phyloP scores from a whole-genome alignment of 768 basidiomycete genomes.

The Leccinum variicolor region DNA sequence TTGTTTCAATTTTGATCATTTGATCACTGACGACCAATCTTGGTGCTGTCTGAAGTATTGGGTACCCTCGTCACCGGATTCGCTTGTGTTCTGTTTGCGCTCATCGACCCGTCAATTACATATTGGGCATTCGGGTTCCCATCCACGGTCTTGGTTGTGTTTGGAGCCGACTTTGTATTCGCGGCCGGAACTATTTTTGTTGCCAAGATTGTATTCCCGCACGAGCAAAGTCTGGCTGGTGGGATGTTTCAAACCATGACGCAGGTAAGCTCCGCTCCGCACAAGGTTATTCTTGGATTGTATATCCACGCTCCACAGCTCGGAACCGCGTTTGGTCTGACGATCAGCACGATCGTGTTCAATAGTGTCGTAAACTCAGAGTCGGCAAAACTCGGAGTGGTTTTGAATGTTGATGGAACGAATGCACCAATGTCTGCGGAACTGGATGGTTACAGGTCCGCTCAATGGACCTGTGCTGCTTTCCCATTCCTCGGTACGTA shows the following conservation, averaged over 20 bases:
- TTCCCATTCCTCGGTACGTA: constrained; percentile 56
- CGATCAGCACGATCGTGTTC: constrained; percentile 70
- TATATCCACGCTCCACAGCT: constrained; percentile 36
- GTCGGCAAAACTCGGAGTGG: constrained; percentile 31
- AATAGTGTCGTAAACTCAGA: constrained; percentile 43
- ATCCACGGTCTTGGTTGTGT: constrained; percentile 56
- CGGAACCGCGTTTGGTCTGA: constrained; percentile 67
- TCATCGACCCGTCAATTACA: constrained; percentile 51
- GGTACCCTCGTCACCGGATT: constrained; percentile 58
- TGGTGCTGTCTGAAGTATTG: constrained; percentile 28
- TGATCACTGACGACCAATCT: neutral
- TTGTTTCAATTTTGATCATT: neutral
- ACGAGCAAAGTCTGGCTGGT: constrained; percentile 75
- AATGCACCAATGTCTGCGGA: constrained; percentile 36
- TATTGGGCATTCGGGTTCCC: constrained; percentile 83
- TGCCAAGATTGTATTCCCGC: constrained; percentile 58
- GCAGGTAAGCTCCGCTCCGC: constrained; percentile 42
- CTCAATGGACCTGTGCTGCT: constrained; percentile 62
- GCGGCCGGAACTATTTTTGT: constrained; percentile 72
- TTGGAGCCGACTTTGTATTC: constrained; percentile 79
- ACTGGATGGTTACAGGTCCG: constrained; percentile 55
- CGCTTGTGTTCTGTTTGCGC: constrained; percentile 64
- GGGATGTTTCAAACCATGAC: constrained; percentile 79
- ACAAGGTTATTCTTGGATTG: neutral
- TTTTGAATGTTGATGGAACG: constrained; percentile 22